A percentile compares a stretch with the other conserved stretches of the same genome.
Evolutionary conservation across 73 alveolate species (phyloP).

Genomic region (Paramecium biaurelia): DNA sequence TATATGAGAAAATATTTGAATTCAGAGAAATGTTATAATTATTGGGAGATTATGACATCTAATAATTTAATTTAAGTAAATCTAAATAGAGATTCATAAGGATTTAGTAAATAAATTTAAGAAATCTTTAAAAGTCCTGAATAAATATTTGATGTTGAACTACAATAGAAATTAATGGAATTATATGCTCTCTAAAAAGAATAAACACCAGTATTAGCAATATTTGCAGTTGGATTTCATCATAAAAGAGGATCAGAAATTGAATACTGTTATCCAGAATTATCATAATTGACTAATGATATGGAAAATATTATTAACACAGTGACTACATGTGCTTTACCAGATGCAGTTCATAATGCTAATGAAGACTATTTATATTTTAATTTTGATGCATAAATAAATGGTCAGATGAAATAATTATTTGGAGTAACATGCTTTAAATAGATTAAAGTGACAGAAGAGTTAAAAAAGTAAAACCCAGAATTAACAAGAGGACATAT

Average conservation of each 20-base stretch:
- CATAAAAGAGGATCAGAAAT: conserved; percentile 63
- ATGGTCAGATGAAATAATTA: neutral
- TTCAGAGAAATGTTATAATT: conserved; percentile 30
- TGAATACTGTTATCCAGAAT: conserved; percentile 51
- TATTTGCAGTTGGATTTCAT: conserved; percentile 63
- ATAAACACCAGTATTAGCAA: conserved; percentile 53
- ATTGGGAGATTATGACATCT: neutral
- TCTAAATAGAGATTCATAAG: neutral
- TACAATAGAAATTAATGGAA: neutral
- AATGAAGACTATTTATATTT: conserved; percentile 60
- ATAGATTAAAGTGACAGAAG: conserved; percentile 59
- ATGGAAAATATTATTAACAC: conserved; percentile 16
- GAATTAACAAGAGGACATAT: conserved; percentile 63
- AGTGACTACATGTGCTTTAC: conserved; percentile 47
- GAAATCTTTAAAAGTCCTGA: conserved; percentile 27
- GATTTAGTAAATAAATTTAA: neutral
- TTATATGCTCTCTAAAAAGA: neutral
- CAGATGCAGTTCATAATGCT: conserved; percentile 66
- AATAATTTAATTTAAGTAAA: neutral
- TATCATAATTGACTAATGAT: neutral
- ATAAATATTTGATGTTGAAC: neutral
- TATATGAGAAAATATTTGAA: conserved; percentile 16
- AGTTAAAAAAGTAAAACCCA: conserved; percentile 36
- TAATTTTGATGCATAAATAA: conserved; percentile 23
- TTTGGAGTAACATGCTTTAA: conserved; percentile 64